A percentile compares a stretch with the other conserved stretches of the same genome.
Evolutionary conservation across 306 rosid species (phyloP).

Genomic region (Quercus bicolor): DNA sequence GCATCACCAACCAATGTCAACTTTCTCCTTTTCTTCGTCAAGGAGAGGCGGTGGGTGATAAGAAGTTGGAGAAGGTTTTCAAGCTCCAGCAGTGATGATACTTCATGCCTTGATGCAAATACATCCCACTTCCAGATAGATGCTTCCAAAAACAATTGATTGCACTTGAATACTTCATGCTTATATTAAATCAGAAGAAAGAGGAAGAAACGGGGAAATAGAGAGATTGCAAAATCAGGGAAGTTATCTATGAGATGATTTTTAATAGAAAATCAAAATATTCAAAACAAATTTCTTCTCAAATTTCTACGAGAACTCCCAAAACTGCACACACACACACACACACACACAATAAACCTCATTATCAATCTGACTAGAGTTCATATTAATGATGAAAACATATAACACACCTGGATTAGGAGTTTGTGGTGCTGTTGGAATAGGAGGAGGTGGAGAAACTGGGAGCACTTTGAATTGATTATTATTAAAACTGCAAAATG

Average conservation of each 20-base stretch:
- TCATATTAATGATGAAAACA: background rate
- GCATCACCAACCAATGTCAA: background rate
- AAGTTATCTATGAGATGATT: background rate
- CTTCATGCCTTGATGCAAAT: background rate
- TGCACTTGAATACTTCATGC: background rate
- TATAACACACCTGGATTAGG: conserved; percentile 44
- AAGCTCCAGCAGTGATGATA: background rate
- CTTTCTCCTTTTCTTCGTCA: background rate
- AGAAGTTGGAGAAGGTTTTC: background rate
- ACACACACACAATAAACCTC: background rate
- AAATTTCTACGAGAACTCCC: too few species aligned
- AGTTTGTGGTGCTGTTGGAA: conserved; percentile 12
- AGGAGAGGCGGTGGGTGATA: background rate
- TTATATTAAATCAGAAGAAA: background rate
- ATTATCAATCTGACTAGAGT: background rate
- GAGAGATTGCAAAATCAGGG: background rate
- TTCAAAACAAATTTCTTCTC: background rate
- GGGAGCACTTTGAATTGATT: conserved; percentile 28
- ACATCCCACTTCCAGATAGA: too few species aligned
- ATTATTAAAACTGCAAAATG: conserved; percentile 57
- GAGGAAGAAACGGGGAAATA: background rate
- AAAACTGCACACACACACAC: too few species aligned
- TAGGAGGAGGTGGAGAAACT: conserved; percentile 33
- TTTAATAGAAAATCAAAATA: background rate
- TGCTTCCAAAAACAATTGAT: background rate